Conservation (phyloP, 345 rosid species). For the Combretum micranthum region DNA sequence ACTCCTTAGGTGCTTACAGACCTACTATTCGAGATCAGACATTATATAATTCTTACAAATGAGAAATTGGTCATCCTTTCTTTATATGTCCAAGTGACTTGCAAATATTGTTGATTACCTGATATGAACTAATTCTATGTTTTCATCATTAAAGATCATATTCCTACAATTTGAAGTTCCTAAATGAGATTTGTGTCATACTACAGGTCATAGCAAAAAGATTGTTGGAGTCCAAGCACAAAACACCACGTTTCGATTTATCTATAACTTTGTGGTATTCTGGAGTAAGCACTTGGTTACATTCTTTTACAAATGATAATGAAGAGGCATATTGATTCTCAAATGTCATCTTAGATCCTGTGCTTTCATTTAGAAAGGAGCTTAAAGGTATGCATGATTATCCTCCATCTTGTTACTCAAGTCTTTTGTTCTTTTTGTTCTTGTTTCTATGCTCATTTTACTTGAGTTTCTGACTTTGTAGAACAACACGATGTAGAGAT, state of each 20-base stretch:
- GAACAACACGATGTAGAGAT: conserved; percentile 79
- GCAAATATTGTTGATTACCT: too few species aligned
- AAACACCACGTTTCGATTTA: conserved; percentile 79
- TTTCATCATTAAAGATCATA: too few species aligned
- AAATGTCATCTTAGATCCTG: conserved; percentile 95
- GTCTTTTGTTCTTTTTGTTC: conserved; percentile 16
- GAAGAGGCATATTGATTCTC: conserved; percentile 10
- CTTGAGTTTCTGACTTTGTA: conserved; percentile 29
- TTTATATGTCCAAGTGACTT: too few species aligned
- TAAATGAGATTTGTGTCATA: neutral
- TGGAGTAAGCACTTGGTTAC: too few species aligned
- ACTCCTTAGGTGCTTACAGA: too few species aligned
- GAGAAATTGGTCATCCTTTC: too few species aligned
- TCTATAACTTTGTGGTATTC: conserved; percentile 46
- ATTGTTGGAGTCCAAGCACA: conserved; percentile 94
- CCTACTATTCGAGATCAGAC: too few species aligned
- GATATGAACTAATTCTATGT: too few species aligned
- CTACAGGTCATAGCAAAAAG: conserved; percentile 85
- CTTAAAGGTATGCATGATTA: conserved; percentile 56
- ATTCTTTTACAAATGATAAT: too few species aligned
- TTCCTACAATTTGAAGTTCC: neutral
- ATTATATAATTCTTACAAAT: too few species aligned
- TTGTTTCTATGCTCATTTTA: conserved; percentile 15
- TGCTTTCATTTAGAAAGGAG: conserved; percentile 85
- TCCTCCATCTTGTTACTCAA: conserved; percentile 6